Conservation (phyloP, 2,329 filamentous ascomycete genomes). For the Ceratocystis harringtonii region DNA sequence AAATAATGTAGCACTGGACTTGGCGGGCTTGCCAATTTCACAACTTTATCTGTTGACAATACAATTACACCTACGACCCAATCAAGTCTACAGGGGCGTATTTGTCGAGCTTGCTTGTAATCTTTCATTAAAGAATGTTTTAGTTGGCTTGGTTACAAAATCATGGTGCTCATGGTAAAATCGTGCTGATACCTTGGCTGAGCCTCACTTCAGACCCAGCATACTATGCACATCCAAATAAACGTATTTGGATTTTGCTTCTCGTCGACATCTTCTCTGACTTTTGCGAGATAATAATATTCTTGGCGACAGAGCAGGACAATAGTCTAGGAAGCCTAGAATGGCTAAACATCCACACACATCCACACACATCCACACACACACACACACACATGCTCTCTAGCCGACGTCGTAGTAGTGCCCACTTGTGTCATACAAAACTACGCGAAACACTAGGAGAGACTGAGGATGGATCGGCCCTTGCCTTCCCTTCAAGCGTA, state of each 20-base stretch:
- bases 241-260: not conserved
- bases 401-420: not conserved
- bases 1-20: not conserved
- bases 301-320: not conserved
- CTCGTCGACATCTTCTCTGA: not conserved
- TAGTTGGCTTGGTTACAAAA: conserved; percentile 1
- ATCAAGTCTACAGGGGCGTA: not conserved
- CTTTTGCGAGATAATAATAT: not conserved
- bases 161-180: not conserved
- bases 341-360: no score
- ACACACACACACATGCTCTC: not conserved
- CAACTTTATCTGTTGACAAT: not conserved
- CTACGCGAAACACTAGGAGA: not conserved
- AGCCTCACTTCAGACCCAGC: not conserved
- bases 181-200: not conserved
- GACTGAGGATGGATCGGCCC: not conserved
- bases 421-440: not conserved
- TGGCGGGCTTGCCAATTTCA: not conserved
- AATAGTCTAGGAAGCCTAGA: not conserved
- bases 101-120: not conserved
- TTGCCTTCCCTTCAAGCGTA: not conserved
- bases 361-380: no score
- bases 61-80: not conserved
- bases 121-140: not conserved
- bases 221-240: not conserved